Evolutionary conservation across 176 grass and related monocot species (phyloP), one percentile per base, ranked within the genome.

Genomic region (Musa beccarii): DNA sequence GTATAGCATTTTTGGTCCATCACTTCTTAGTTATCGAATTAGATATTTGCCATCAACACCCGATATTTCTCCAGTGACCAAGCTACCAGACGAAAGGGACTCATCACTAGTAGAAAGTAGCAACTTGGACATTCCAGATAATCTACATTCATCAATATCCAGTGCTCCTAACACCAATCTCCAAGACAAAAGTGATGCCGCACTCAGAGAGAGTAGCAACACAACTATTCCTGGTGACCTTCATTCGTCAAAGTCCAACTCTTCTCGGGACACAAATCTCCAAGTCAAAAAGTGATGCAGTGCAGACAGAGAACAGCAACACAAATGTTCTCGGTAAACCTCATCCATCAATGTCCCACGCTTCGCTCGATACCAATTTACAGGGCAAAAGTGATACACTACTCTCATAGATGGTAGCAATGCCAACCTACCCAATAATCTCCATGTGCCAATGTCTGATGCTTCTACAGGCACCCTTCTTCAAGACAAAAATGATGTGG

Each of bases 1-100:
- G n/a, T 86, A 85, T 52, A 68, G 79, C 73, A 80, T 85, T 54
- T 96, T 96, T 87, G 88, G 92, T 50, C 73, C 86, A 54, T 80
- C 71, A 0, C 92, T 96, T 73, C 28, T 82, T 11, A 96, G 84
- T 76, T 96, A 87, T 69, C 76, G 73, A 23, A 84, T 96, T 85
- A 81, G 76, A 64, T 57, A 82, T 81, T 81, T 90, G 69, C 84
- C 80, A 11, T 81, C 82, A 62, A 78, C 76, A 76, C 51, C 65
- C 51, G 52, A 57, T 54, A 13, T 53, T 57, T 68, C 55, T 65
- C 43, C 56, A 53, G 50, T 11, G 14, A 72, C 54, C 11, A 21
- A 11, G 25, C 43, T 11, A 79, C 54, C 56, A 79, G 68, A 54
- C 8, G 43, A 69, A 49, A 49, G 15, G 8, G 29, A 69, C 62